These are phyloP conservation scores for Phylloporus sp. DNA, from an alignment of 768 basidiomycete species.

Conservation along the genomic window DNA sequence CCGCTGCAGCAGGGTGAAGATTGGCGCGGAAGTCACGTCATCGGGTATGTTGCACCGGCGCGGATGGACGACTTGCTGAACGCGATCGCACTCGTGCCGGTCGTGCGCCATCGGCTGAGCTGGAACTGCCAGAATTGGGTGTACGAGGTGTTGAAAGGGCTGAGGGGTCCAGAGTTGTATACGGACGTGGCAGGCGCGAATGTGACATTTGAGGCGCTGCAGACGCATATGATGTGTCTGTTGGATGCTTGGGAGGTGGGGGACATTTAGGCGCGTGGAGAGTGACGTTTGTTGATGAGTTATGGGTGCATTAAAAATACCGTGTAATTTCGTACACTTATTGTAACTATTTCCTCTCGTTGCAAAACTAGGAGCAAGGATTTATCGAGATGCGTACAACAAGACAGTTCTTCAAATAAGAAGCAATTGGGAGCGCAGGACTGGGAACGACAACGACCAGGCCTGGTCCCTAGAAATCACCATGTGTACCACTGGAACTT, in stretches of 20 bases:
- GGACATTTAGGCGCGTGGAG: conserved; percentile 12
- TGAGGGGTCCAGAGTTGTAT: conserved; percentile 9
- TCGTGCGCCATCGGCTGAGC: conserved; percentile 10
- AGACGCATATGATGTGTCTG: conserved; percentile 1
- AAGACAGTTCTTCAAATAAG: no score
- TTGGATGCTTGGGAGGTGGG: conserved; percentile 30
- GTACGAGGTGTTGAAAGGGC: conserved; percentile 14
- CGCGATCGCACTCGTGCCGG: conserved; percentile 12
- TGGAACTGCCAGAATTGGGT: conserved; percentile 33
- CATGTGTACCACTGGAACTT: no score
- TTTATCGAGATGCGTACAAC: no score
- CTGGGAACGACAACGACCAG: no score
- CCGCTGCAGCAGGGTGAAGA: conserved; percentile 4
- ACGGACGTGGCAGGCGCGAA: conserved; percentile 19
- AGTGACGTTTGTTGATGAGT: background rate
- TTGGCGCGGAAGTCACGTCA: conserved; percentile 23
- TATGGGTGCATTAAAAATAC: background rate
- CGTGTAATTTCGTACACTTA: background rate
- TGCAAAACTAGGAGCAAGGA: background rate
- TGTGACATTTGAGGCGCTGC: conserved; percentile 10
- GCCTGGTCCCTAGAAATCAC: no score
- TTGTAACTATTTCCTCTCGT: no score
- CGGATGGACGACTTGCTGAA: conserved; percentile 9
- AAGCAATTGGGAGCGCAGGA: no score
- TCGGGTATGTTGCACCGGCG: conserved; percentile 17